phyloP scores from a whole-genome alignment of 2,329 filamentous ascomycete species.

The Penicillium sp. region DNA sequence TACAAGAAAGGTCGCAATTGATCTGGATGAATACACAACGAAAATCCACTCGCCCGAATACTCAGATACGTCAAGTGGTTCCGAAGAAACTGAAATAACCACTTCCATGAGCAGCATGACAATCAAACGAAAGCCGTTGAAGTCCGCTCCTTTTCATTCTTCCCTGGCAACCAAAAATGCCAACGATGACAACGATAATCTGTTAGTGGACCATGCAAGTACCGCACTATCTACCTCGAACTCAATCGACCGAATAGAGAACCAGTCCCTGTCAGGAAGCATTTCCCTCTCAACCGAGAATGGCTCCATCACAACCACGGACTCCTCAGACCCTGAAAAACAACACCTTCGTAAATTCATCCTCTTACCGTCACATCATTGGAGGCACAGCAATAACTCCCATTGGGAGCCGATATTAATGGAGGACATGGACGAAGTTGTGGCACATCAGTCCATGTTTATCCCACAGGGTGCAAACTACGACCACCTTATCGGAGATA shows the following conservation, averaged over 20 bases:
- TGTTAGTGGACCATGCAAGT: constrained; percentile 1
- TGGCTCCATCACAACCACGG: constrained; percentile 8
- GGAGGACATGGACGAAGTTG: constrained; percentile 79
- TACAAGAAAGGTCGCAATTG: constrained; percentile 16
- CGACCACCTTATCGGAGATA: constrained; percentile 72
- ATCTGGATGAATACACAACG: not conserved
- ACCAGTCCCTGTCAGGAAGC: constrained; percentile 4
- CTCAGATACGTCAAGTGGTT: constrained; percentile 11
- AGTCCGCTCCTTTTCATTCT: constrained; percentile 1
- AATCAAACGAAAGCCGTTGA: not conserved
- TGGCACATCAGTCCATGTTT: constrained; percentile 81
- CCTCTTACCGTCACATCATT: constrained; percentile 61
- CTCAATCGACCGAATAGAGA: not conserved
- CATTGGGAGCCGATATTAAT: constrained; percentile 79
- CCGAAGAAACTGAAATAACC: constrained; percentile 4
- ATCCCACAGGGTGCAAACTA: constrained; percentile 67
- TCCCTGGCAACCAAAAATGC: not conserved
- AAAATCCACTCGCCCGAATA: constrained; percentile 6
- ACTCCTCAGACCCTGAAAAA: constrained; percentile 21
- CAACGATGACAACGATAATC: not conserved
- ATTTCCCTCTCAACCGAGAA: constrained; percentile 9
- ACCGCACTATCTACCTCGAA: not conserved
- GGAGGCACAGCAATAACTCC: constrained; percentile 59
- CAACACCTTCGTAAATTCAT: constrained; percentile 73
- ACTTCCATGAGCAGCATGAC: constrained; percentile 1